A percentile compares a stretch with the other conserved stretches of the same genome.
Evolutionary conservation across 306 rosid genomes (phyloP).

Genomic region (Alnus glutinosa): DNA sequence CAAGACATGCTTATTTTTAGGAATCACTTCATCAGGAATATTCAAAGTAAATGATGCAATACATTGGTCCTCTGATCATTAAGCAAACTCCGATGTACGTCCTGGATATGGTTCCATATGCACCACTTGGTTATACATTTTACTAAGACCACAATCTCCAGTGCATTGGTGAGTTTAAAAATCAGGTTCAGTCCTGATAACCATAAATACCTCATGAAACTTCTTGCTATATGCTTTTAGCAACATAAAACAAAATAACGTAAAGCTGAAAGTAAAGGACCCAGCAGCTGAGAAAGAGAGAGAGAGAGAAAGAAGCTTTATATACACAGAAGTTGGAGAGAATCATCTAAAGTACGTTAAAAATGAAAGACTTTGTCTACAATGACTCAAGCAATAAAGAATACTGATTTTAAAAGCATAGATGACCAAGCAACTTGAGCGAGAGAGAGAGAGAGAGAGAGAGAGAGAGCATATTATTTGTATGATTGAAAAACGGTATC

Average conservation of each 20-base stretch:
- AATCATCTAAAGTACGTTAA: neutral
- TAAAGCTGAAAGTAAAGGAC: neutral
- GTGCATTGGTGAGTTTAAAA: neutral
- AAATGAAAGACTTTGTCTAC: neutral
- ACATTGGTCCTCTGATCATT: neutral
- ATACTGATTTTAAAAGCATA: neutral
- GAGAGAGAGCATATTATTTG: slow-evolving; percentile 1
- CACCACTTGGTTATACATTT: neutral
- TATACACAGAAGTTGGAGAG: neutral
- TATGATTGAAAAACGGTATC: slow-evolving; percentile 5
- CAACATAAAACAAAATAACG: neutral
- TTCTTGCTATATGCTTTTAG: neutral
- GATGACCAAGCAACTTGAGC: neutral
- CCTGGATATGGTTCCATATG: neutral
- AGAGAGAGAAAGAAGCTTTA: neutral
- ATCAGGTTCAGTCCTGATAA: neutral
- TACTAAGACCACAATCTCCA: neutral
- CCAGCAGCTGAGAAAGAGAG: neutral
- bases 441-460: neutral
- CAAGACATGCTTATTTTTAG: neutral
- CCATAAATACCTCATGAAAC: neutral
- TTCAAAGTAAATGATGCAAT: neutral
- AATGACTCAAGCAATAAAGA: slow-evolving; percentile 1
- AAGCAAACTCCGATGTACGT: neutral
- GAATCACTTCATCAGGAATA: neutral